Evolutionary conservation across 345 rosid genomes (phyloP), one percentile per base, ranked within the genome.

Genomic region (Heritiera fomes): DNA sequence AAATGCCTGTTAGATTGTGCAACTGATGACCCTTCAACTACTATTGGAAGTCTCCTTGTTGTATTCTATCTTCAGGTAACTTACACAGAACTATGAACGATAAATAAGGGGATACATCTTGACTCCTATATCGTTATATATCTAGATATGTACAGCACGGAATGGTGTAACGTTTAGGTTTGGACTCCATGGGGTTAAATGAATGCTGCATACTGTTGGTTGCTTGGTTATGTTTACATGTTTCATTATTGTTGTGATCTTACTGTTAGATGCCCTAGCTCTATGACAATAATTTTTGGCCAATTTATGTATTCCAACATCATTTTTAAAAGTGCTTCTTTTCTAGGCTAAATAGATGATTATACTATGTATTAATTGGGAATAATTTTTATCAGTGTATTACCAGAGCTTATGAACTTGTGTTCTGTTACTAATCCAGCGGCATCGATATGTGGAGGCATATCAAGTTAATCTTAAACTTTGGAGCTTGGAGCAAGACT

Each of bases 51-150:
- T 84, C 98, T 96, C 78, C 91, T 96, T 80, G 93, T 88, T 30
- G 90, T 92, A 75, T 94, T 87, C 81, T 96, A 91, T 88, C 91
- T 96, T 85, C 99, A 91, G 95, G 99, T 94, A 88, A 84, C 50
- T 78, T 58, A 23, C 3, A 34, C 11, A 17, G 6, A 65, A 73
- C 50, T 47, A 7, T 50, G 23, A 20, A 58, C 30, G 46, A 45
- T 69, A 45, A 69, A 8, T 5, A 8, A 40, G 70, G 68, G 80
- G 40, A 34, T 7, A 40, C 43, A 40, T 66, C 49, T 43, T 77
- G 63, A 63, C 14, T 65, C 49, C 7, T n/a, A 52, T 65, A 34
- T 65, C 32, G 50, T 47, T 32, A 49, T 76, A 23, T 67, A 2
- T 40, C 73, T 14, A 17, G 62, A 45, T 45, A 6, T 58, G 5